A percentile compares a stretch with the other conserved stretches of the same genome.
phyloP scores from a whole-genome alignment of 2,329 filamentous ascomycete species.

The Diaporthe sp. region DNA sequence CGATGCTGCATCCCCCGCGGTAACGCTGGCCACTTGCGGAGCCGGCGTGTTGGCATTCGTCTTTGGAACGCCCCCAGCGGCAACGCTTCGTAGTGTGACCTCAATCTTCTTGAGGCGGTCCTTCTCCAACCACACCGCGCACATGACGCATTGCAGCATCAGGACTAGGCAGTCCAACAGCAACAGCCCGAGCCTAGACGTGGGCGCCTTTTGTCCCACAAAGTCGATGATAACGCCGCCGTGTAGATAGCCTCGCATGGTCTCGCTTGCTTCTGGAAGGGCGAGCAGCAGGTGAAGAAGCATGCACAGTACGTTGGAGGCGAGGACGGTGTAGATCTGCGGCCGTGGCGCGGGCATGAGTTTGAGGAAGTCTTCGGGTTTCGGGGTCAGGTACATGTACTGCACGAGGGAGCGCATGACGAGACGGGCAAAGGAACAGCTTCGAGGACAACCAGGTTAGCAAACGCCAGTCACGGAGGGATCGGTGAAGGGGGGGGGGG shows the following conservation, averaged over 20 bases:
- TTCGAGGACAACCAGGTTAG: conserved; percentile 43
- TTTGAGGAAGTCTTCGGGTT: conserved; percentile 65
- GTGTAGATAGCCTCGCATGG: conserved; percentile 72
- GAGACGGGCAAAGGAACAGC: conserved; percentile 73
- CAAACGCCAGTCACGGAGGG: conserved; percentile 35
- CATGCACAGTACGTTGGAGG: conserved; percentile 70
- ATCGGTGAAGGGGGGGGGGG: not conserved
- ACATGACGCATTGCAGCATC: conserved; percentile 70
- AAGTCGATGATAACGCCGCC: conserved; percentile 76
- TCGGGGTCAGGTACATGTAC: conserved; percentile 72
- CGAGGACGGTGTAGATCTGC: conserved; percentile 67
- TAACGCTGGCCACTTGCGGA: conserved; percentile 31
- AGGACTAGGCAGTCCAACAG: conserved; percentile 67
- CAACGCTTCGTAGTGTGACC: conserved; percentile 41
- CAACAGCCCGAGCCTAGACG: conserved; percentile 65
- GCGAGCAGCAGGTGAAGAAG: conserved; percentile 67
- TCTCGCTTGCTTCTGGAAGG: conserved; percentile 67
- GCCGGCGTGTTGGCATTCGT: conserved; percentile 40
- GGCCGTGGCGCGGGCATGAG: conserved; percentile 65
- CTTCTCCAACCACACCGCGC: conserved; percentile 70
- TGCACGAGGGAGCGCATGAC: conserved; percentile 68
- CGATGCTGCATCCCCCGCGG: conserved; percentile 35
- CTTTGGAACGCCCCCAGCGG: conserved; percentile 32
- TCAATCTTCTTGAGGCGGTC: conserved; percentile 65
- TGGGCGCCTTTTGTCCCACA: conserved; percentile 72